These are phyloP conservation scores for Typha latifolia DNA, from an alignment of 176 grass and related monocot genomes.

Conservation along the genomic window DNA sequence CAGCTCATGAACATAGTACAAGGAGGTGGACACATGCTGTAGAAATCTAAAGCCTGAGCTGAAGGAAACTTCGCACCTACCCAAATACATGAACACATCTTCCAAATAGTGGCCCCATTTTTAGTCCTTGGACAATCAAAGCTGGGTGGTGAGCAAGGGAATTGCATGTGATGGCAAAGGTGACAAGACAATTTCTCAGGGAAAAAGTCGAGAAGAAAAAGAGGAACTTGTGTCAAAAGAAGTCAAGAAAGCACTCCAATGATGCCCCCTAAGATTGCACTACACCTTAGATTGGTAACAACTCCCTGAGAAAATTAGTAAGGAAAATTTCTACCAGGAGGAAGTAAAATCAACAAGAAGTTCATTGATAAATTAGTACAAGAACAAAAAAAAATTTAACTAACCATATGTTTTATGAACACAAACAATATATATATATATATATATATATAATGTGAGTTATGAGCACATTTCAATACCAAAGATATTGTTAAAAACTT, in stretches of 20 bases:
- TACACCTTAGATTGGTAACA: neutral
- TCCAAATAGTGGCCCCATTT: constrained; percentile 11
- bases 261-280: constrained; percentile 26
- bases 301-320: neutral
- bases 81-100: constrained; percentile 12
- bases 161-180: constrained; percentile 48
- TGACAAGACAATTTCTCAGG: constrained; percentile 43
- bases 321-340: neutral
- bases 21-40: constrained; percentile 26
- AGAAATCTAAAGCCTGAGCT: constrained; percentile 37
- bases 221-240: constrained; percentile 29
- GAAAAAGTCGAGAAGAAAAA: constrained; percentile 6
- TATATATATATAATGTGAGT: too few species aligned
- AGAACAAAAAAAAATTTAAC: neutral
- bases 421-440: too few species aligned
- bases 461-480: too few species aligned
- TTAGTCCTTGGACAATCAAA: constrained; percentile 39
- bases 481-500: neutral
- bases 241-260: constrained; percentile 44
- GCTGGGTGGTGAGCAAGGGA: constrained; percentile 27
- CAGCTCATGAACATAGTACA: constrained; percentile 17
- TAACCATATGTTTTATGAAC: too few species aligned
- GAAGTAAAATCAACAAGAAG: neutral
- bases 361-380: too few species aligned
- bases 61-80: constrained; percentile 48